These are phyloP conservation scores for Calocybe gangraenosa DNA, from an alignment of 768 basidiomycete species.

Conservation along the genomic window DNA sequence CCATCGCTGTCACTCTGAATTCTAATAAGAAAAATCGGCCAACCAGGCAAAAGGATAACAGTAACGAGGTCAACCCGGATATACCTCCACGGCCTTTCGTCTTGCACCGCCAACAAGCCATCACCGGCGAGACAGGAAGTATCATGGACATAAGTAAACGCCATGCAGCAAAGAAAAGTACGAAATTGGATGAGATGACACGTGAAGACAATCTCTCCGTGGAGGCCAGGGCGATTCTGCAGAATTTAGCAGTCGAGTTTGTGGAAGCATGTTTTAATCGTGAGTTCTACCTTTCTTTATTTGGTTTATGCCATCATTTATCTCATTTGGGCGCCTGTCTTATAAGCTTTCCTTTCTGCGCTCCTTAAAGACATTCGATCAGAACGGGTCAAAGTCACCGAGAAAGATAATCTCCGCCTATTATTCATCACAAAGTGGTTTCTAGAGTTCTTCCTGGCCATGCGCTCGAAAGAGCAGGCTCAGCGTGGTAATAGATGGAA, in stretches of 20 bases:
- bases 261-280: slow-evolving; percentile 86
- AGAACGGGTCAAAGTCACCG: slow-evolving; percentile 88
- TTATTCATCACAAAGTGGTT: slow-evolving; percentile 89
- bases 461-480: slow-evolving; percentile 36
- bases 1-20: slow-evolving; percentile 75
- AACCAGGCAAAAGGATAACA: slow-evolving; percentile 11
- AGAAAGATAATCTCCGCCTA: slow-evolving; percentile 89
- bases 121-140: slow-evolving; percentile 60
- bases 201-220: slow-evolving; percentile 63
- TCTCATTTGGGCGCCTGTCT: slow-evolving; percentile 1
- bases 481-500: slow-evolving; percentile 39
- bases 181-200: slow-evolving; percentile 62
- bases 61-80: slow-evolving; percentile 21
- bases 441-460: slow-evolving; percentile 80
- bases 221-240: slow-evolving; percentile 62
- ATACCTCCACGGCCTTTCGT: slow-evolving; percentile 49
- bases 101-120: slow-evolving; percentile 82
- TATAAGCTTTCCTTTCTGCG: slow-evolving; percentile 78
- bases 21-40: slow-evolving; percentile 40
- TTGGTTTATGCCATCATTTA: slow-evolving; percentile 12
- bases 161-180: slow-evolving; percentile 53
- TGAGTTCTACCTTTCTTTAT: slow-evolving; percentile 35
- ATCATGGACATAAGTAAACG: slow-evolving; percentile 72
- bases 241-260: slow-evolving; percentile 68
- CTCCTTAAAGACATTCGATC: slow-evolving; percentile 92